Base-by-base conservation (phyloP, 2,329 filamentous ascomycete genomes). In the Sporothrix euskadiensis region DNA sequence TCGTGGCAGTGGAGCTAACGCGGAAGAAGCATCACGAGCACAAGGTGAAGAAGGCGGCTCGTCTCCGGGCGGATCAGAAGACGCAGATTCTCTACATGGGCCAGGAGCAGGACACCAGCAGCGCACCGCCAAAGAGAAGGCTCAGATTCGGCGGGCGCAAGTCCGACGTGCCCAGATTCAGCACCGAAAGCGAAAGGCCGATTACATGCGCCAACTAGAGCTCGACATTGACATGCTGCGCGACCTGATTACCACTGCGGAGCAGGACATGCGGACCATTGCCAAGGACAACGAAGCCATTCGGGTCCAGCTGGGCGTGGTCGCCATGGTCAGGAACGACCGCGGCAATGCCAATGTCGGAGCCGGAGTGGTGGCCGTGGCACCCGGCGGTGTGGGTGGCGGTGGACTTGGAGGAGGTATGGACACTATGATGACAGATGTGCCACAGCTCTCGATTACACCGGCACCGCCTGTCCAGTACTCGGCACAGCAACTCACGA, bases 121-220 rank as follows among this genome's bases (percentile, higher is more conserved):
- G 72, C 57, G 74, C 54, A 74, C 74, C 4, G 74, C 78, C 8
- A 76, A 79, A 76, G 81, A 83, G 71, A 87, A 86, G 78, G 81
- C 84, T 30, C 82, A 84, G 77, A 75, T 81, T 19, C 84, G 87
- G 4, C 83, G 87, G 0, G 83, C 84, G 3, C 87, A 88, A 75
- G 86, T 88, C 70, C 80, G 86, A 2, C 83, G 82, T 30, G 87
- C 87, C 1, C 87, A 88, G 81, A 83, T 85, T 52, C 83, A 87
- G 78, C 87, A 88, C 76, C 85, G 87, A 19, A 84, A 86, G 78
- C 85, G 87, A 77, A 88, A 88, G 77, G 85, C 84, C 69, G 84
- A 88, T 78, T 87, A 88, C 77, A 82, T 85, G 75, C 84, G 84
- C 77, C 81, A 88, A 80, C 84, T 88, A 41, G 87, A 88, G 80